These are phyloP conservation scores for Canariomyces notabilis DNA, from an alignment of 2,329 filamentous ascomycete species.

Conservation along the genomic window DNA sequence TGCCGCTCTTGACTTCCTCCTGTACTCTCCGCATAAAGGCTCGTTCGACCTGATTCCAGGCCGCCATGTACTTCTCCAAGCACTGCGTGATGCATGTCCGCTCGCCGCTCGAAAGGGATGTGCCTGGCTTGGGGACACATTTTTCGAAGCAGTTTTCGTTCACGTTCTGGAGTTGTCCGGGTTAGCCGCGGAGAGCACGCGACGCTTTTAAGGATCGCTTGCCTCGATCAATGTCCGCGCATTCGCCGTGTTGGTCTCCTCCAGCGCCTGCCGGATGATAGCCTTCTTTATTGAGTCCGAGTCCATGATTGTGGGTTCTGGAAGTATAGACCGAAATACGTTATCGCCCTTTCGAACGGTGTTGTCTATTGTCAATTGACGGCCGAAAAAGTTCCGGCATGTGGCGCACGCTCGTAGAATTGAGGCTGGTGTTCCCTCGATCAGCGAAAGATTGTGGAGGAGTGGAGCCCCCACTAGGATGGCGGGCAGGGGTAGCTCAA, in stretches of 20 bases:
- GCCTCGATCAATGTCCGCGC: conserved; percentile 67
- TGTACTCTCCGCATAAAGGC: conserved; percentile 62
- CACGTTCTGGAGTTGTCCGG: conserved; percentile 54
- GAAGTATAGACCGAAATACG: too few species aligned
- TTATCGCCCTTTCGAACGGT: too few species aligned
- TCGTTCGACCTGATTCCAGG: conserved; percentile 70
- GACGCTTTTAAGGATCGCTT: conserved; percentile 15
- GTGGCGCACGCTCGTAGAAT: conserved; percentile 13
- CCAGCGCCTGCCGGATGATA: conserved; percentile 60
- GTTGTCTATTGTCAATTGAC: not conserved
- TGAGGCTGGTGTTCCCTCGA: conserved; percentile 5
- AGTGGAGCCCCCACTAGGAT: not conserved
- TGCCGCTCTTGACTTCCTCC: conserved; percentile 44
- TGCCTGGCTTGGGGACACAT: conserved; percentile 66
- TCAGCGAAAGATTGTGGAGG: conserved; percentile 1
- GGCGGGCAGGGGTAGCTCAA: conserved; percentile 18
- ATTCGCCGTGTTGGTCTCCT: conserved; percentile 62
- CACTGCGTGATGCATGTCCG: conserved; percentile 67
- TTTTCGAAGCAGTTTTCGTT: conserved; percentile 77
- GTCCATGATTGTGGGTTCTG: conserved; percentile 43
- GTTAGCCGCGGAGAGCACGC: not conserved
- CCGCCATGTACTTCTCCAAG: conserved; percentile 80
- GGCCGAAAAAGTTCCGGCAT: conserved; percentile 14
- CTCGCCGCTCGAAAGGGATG: conserved; percentile 62
- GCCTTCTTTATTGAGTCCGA: conserved; percentile 54